Percentiles rank a stretch among this genome's conserved stretches.
phyloP scores from a whole-genome alignment of 2,329 filamentous ascomycete species.

The Epichloe coenophiala region DNA sequence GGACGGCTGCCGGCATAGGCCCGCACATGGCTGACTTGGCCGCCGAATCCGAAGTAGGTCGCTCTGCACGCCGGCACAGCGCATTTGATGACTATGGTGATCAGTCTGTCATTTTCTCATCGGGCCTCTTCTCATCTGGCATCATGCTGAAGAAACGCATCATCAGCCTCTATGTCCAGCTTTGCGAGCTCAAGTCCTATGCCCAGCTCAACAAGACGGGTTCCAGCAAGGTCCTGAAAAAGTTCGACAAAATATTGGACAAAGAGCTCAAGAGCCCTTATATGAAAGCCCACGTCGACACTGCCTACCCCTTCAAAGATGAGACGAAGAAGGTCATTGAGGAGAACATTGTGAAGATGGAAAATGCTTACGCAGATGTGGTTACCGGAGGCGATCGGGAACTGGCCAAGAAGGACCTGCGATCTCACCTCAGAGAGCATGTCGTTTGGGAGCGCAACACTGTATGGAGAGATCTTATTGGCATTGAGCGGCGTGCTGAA shows the following conservation, averaged over 20 bases:
- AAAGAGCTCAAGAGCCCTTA: slow-evolving; percentile 66
- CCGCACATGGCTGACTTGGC: slow-evolving; percentile 41
- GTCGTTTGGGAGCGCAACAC: slow-evolving; percentile 99
- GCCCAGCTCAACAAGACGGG: slow-evolving; percentile 93
- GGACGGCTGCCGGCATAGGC: slow-evolving; percentile 23
- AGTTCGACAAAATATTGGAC: slow-evolving; percentile 94
- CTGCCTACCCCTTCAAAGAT: slow-evolving; percentile 68
- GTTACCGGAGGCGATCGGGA: slow-evolving; percentile 70
- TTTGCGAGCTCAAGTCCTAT: slow-evolving; percentile 93
- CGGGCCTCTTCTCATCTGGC: slow-evolving; percentile 48
- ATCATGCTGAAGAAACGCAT: slow-evolving; percentile 90
- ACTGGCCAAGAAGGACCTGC: slow-evolving; percentile 69
- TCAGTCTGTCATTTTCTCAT: slow-evolving; percentile 50
- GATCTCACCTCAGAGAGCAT: slow-evolving; percentile 85
- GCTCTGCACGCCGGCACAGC: slow-evolving; percentile 48
- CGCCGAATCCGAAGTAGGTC: slow-evolving; percentile 45
- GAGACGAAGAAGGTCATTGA: slow-evolving; percentile 59
- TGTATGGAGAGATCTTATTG: slow-evolving; percentile 98
- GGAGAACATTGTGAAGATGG: slow-evolving; percentile 59
- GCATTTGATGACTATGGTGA: slow-evolving; percentile 68
- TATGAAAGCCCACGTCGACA: slow-evolving; percentile 58
- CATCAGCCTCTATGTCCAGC: slow-evolving; percentile 73
- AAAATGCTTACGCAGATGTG: slow-evolving; percentile 66
- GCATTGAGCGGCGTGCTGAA: slow-evolving; percentile 88
- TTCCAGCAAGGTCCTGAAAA: slow-evolving; percentile 92